These are phyloP conservation scores for Beauveria varroae DNA, from an alignment of 2,329 filamentous ascomycete genomes.

Conservation along the genomic window DNA sequence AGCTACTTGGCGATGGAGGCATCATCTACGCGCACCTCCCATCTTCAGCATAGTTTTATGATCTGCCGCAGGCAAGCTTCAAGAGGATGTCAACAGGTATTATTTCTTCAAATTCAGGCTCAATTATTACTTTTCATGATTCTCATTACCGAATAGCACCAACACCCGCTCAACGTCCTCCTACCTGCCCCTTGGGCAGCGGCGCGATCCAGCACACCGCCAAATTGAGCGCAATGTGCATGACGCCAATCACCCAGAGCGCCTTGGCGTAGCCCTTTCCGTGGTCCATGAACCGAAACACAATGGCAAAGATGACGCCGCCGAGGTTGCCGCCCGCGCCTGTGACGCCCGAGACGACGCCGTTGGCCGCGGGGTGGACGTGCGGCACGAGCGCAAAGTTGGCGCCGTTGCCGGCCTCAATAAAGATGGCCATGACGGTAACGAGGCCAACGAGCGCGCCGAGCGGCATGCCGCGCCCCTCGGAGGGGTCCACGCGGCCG, in stretches of 20 bases:
- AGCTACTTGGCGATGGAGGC: neutral
- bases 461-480: conserved; percentile 29
- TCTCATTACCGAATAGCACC: conserved; percentile 13
- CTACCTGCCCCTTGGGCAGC: conserved; percentile 40
- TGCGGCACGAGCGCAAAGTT: conserved; percentile 85
- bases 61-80: neutral
- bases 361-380: conserved; percentile 76
- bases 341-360: conserved; percentile 65
- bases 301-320: conserved; percentile 71
- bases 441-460: conserved; percentile 69
- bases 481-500: conserved; percentile 55
- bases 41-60: conserved; percentile 8
- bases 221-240: conserved; percentile 64
- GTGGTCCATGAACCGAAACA: conserved; percentile 66
- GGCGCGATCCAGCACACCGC: conserved; percentile 49
- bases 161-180: conserved; percentile 9
- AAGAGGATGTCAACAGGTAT: too few relatives aligned
- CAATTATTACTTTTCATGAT: neutral
- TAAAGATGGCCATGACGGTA: conserved; percentile 70
- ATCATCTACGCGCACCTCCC: neutral
- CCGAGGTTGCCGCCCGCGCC: conserved; percentile 79
- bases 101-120: neutral
- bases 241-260: conserved; percentile 76
- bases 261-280: conserved; percentile 59
- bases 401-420: conserved; percentile 78